These are phyloP conservation scores for Ophiocordyceps camponoti-rufipedis DNA, from an alignment of 2,329 filamentous ascomycete genomes.

Conservation along the genomic window DNA sequence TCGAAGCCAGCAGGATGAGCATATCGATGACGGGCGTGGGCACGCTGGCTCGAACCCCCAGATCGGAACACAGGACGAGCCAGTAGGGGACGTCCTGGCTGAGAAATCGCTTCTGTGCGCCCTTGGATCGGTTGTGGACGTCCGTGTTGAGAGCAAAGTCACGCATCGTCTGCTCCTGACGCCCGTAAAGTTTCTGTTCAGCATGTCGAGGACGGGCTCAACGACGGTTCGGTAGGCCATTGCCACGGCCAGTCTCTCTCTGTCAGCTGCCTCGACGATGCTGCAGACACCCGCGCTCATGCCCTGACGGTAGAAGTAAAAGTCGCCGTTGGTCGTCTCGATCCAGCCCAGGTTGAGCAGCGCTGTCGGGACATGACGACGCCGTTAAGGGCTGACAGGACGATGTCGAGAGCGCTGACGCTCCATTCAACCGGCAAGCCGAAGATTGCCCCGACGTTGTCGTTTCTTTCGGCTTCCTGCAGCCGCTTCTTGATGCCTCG, in stretches of 20 bases:
- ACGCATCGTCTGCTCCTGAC: background rate
- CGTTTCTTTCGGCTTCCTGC: background rate
- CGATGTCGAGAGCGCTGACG: constrained; percentile 2
- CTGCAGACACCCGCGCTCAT: constrained; percentile 4
- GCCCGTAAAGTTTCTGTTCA: constrained; percentile 1
- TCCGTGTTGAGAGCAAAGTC: constrained; percentile 2
- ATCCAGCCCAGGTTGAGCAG: constrained; percentile 5
- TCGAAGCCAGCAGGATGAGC: constrained; percentile 3
- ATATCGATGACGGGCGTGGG: constrained; percentile 2
- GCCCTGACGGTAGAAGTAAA: constrained; percentile 5
- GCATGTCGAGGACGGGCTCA: background rate
- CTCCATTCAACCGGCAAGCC: constrained; percentile 3
- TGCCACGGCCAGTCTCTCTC: background rate
- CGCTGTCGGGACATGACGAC: constrained; percentile 4
- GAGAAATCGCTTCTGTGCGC: constrained; percentile 1
- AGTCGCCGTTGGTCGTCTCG: constrained; percentile 4
- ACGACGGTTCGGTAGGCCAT: background rate
- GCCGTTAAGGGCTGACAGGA: constrained; percentile 3
- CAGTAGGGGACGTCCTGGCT: constrained; percentile 1
- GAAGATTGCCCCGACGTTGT: constrained; percentile 1
- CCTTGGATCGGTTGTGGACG: constrained; percentile 4
- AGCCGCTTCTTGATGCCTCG: constrained; percentile 4
- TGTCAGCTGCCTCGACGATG: constrained; percentile 2
- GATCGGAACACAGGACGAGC: constrained; percentile 1
- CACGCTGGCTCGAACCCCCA: background rate